Evolutionary conservation across 768 basidiomycete species (phyloP).

Genomic region (Hydnum rufescens): DNA sequence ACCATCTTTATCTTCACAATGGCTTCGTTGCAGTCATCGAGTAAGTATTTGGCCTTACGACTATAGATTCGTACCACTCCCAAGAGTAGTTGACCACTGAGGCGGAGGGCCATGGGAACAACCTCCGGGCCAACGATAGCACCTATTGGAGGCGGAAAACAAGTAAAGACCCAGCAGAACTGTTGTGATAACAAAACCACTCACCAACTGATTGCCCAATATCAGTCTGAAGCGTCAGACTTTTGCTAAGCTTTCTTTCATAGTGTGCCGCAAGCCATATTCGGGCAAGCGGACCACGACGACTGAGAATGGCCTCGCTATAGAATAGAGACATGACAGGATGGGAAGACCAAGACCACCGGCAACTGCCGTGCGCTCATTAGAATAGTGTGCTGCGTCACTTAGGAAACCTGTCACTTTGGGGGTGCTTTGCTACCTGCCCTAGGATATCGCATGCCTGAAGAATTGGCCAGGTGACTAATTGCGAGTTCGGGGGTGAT

Average conservation of each 20-base stretch:
- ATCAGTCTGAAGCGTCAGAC: constrained; percentile 83
- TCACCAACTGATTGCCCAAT: constrained; percentile 83
- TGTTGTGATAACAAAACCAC: constrained; percentile 15
- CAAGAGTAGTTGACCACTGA: constrained; percentile 90
- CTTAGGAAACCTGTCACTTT: too few relatives aligned
- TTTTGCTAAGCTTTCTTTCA: constrained; percentile 93
- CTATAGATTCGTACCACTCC: constrained; percentile 97
- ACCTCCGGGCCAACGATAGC: constrained; percentile 90
- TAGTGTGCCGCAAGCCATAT: constrained; percentile 99
- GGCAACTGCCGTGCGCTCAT: too few relatives aligned
- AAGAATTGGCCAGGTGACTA: too few relatives aligned
- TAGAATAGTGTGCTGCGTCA: too few relatives aligned
- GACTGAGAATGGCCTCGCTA: constrained; percentile 82
- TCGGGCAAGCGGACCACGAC: constrained; percentile 82
- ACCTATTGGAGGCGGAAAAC: constrained; percentile 24
- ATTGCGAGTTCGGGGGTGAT: too few relatives aligned
- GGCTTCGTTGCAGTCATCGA: constrained; percentile 97
- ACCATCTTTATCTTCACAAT: constrained; percentile 92
- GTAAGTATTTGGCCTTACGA: constrained; percentile 88
- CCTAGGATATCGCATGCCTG: too few relatives aligned
- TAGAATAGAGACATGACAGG: constrained; percentile 48
- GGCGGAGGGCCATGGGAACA: constrained; percentile 70
- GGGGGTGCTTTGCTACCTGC: too few relatives aligned
- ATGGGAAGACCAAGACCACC: too few relatives aligned
- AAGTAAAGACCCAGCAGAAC: neutral